Base-by-base conservation (phyloP, 805 yeast genomes). In the Wickerhamomyces silvicola region DNA sequence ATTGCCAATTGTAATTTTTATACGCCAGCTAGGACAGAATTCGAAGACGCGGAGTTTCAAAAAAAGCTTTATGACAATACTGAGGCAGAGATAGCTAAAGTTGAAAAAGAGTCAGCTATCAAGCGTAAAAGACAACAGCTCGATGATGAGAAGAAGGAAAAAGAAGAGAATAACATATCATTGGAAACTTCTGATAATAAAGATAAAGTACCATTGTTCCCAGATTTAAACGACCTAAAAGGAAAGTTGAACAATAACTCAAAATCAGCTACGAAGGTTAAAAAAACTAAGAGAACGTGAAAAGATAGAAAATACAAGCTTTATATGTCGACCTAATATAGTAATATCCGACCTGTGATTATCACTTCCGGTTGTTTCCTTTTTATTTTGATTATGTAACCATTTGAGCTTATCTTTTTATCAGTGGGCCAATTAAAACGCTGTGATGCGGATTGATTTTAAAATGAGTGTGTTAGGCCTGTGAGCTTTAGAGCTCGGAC, bases 61-160 rank as follows among this genome's bases (percentile, higher is more conserved):
- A 64, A 69, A 37, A 37, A 60, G 30, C 49, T 88, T 6, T 85
- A 60, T 45, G 81, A 75, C 17, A 64, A 65, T 30, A 84, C 95
- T 0, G 79, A 64, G 31, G 59, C 63, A 35, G 51, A 69, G 22
- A 75, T 90, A 25, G 72, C 61, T 5, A 57, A 54, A 8, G 54
- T 82, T 17, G 97, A 90, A 53, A 82, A 73, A 56, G 67, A 65
- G 37, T 71, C 85, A 24, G 95, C 94, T 0, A 58, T 74, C 4
- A 78, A 72, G 47, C 62, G 92, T 30, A 81, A 79, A 48, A 54
- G 43, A 23, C 4, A 14, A 10, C 8, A 12, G 27, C 17, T 14
- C 18, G 22, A 22, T 7, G 15, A 27, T 15, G 16, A 52, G 36
- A 38, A 45, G 39, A 29, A 33, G 18, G 35, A 18, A 15, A 34